Evolutionary conservation across 345 rosid species (phyloP).

Genomic region (Aquilaria yunnanensis): DNA sequence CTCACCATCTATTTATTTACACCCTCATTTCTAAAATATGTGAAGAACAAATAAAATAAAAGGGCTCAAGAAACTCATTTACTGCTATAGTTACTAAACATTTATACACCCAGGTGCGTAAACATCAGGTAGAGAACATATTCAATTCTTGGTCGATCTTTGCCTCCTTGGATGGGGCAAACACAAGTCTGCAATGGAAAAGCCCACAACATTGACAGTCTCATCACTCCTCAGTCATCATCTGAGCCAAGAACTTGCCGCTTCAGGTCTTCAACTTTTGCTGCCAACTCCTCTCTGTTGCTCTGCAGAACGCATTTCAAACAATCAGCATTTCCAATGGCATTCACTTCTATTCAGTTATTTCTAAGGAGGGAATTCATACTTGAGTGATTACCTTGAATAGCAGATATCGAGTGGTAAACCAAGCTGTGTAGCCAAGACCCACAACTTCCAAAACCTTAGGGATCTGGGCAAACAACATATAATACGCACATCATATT

Average conservation of each 20-base stretch:
- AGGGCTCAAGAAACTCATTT: too few relatives aligned
- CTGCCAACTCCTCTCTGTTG: constrained; percentile 60
- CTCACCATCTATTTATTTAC: too few relatives aligned
- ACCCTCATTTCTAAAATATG: too few relatives aligned
- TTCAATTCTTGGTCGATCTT: not conserved
- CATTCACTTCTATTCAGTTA: not conserved
- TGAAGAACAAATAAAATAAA: too few relatives aligned
- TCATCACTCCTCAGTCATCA: constrained; percentile 23
- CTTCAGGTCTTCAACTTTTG: constrained; percentile 63
- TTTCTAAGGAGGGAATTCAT: constrained; percentile 1
- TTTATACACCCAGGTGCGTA: constrained; percentile 3
- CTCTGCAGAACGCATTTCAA: constrained; percentile 27
- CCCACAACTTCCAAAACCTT: constrained; percentile 90
- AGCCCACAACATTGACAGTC: not conserved
- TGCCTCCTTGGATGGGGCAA: not conserved
- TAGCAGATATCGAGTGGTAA: constrained; percentile 61
- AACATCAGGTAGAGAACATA: not conserved
- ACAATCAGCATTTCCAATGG: not conserved
- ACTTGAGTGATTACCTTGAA: constrained; percentile 48
- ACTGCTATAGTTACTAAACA: too few relatives aligned
- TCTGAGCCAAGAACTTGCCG: constrained; percentile 62
- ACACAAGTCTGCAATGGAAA: not conserved
- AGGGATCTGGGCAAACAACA: constrained; percentile 47
- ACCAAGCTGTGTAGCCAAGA: constrained; percentile 84
- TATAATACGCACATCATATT: too few relatives aligned